Conservation (phyloP, 306 rosid genomes). For the Heteromeles arbutifolia region DNA sequence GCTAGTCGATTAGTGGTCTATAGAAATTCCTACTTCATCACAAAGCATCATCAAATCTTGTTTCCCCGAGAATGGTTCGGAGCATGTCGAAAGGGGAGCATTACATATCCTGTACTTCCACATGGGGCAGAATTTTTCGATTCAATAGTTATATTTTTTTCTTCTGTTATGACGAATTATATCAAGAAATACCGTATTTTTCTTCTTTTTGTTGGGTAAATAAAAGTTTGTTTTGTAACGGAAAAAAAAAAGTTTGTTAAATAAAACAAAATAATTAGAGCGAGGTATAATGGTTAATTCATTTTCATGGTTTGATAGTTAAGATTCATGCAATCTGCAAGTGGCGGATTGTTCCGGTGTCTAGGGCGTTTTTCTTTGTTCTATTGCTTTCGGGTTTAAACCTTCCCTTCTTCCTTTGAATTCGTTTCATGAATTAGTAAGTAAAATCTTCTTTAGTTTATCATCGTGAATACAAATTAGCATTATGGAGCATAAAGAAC, state of each 20-base stretch:
- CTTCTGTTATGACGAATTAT: too few species aligned
- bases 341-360: neutral
- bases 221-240: too few species aligned
- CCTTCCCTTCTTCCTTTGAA: too few species aligned
- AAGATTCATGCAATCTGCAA: neutral
- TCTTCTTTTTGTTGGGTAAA: too few species aligned
- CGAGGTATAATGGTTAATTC: too few species aligned
- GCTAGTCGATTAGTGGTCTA: conserved; percentile 65
- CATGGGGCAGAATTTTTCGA: conserved; percentile 22
- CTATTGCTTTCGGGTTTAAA: too few species aligned
- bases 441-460: neutral
- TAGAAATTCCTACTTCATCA: conserved; percentile 26
- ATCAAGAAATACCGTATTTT: neutral
- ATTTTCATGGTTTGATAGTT: neutral
- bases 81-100: conserved; percentile 49
- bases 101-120: conserved; percentile 63
- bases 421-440: neutral
- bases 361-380: too few species aligned
- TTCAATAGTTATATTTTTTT: neutral
- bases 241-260: too few species aligned
- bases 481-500: neutral
- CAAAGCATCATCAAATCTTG: conserved; percentile 40
- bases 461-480: neutral
- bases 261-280: too few species aligned
- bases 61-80: conserved; percentile 46